These are phyloP conservation scores for Debaryomyces maramus DNA, from an alignment of 805 yeast species.

Conservation along the genomic window DNA sequence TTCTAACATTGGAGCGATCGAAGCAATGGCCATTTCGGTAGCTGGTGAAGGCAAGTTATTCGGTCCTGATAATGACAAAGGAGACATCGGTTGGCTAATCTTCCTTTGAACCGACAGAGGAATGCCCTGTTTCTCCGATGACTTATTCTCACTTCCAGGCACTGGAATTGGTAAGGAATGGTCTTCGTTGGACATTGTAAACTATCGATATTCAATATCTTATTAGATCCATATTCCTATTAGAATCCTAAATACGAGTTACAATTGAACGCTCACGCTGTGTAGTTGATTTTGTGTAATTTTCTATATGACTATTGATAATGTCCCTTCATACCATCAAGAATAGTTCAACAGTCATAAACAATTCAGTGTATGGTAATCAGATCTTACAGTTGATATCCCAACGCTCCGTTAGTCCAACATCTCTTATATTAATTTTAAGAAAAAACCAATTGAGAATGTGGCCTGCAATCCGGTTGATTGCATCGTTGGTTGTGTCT, in stretches of 20 bases:
- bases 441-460: slow-evolving; percentile 17
- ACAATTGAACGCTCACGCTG: background rate
- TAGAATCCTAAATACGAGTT: too few relatives aligned
- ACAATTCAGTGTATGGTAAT: background rate
- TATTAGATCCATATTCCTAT: too few relatives aligned
- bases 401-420: slow-evolving; percentile 65
- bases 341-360: background rate
- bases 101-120: slow-evolving; percentile 9
- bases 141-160: background rate
- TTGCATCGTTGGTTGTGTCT: slow-evolving; percentile 49
- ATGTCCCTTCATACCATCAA: background rate
- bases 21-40: slow-evolving; percentile 65
- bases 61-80: slow-evolving; percentile 25
- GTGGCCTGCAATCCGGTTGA: slow-evolving; percentile 55
- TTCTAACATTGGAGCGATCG: slow-evolving; percentile 77
- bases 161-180: slow-evolving; percentile 1
- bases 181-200: background rate
- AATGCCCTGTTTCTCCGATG: background rate
- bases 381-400: slow-evolving; percentile 22
- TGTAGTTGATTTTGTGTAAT: background rate
- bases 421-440: slow-evolving; percentile 18
- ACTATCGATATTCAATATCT: too few relatives aligned
- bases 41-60: slow-evolving; percentile 23
- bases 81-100: slow-evolving; percentile 34
- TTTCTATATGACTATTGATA: background rate